A percentile compares a stretch with the other conserved stretches of the same genome.
These are phyloP conservation scores for Colletotrichum lentis DNA, from an alignment of 2,329 filamentous ascomycete genomes.

Conservation along the genomic window DNA sequence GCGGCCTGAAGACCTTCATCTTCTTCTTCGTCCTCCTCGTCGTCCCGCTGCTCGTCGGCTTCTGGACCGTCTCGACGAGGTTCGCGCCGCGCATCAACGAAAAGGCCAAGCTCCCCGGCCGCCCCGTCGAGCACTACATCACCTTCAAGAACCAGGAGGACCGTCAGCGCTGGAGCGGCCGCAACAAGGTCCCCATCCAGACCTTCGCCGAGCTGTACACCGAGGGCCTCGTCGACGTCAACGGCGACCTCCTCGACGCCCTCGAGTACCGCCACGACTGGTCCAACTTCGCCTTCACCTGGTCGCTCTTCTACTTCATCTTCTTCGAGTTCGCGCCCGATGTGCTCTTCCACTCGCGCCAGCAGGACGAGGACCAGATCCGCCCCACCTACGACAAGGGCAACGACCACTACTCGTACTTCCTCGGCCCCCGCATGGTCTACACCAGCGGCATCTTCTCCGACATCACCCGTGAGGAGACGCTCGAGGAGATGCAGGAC, in stretches of 20 bases:
- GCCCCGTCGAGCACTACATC: constrained; percentile 89
- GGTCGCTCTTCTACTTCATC: constrained; percentile 86
- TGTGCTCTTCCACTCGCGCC: constrained; percentile 89
- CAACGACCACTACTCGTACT: constrained; percentile 99
- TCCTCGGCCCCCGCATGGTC: constrained; percentile 97
- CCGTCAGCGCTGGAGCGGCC: constrained; percentile 74
- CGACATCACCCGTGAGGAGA: constrained; percentile 86
- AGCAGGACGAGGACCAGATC: constrained; percentile 97
- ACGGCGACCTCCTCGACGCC: constrained; percentile 87
- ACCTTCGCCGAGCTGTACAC: constrained; percentile 99
- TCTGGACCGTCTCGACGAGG: constrained; percentile 82
- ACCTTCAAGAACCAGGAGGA: constrained; percentile 76
- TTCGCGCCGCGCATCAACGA: constrained; percentile 91
- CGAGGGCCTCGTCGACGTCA: constrained; percentile 92
- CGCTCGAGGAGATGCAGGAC: constrained; percentile 93
- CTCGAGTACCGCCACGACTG: constrained; percentile 97
- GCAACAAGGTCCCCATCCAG: constrained; percentile 85
- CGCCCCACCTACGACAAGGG: constrained; percentile 97
- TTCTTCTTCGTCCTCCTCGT: constrained; percentile 84
- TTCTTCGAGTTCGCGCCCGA: constrained; percentile 88
- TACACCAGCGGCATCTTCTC: constrained; percentile 96
- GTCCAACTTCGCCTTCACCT: constrained; percentile 92
- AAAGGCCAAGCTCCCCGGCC: constrained; percentile 86
- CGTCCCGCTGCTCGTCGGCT: constrained; percentile 79
- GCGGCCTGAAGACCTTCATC: constrained; percentile 85